Evolutionary conservation across 148 eudicot species (phyloP), one percentile per base, ranked within the genome.

Genomic region (Fallopia convolvulus): DNA sequence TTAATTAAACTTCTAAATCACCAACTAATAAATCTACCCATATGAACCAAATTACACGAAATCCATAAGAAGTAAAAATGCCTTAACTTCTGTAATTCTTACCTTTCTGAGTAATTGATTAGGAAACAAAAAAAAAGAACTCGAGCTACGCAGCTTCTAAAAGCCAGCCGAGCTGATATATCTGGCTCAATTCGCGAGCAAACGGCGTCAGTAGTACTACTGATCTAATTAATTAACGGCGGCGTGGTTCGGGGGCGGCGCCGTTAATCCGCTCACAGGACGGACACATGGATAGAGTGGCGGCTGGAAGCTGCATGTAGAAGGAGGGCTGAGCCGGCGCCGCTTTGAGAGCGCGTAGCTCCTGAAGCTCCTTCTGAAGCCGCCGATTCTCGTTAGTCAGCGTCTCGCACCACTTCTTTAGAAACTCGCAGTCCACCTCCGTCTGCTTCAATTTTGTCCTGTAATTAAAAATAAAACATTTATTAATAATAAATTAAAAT

Each of bases 361-460:
- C 83, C 46, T 83, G 81, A 33, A 86, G 21, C 75, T 86, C 86
- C 77, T 77, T 81, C 56, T 81, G 75, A 20, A 86, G 80, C 80
- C 83, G 82, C 46, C 75, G 78, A 61, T 86, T 86, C 63, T 86
- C 88, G 30, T 76, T 77, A 2, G 77, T 86, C 26, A 86, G 81
- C 12, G 79, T 70, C 47, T 86, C 78, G 58, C 77, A 83, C 41
- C 80, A 81, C 63, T 83, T 86, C 74, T 76, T 86, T 49, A 86
- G 46, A 18, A 74, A 20, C 78, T 81, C 88, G 30, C 80, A 86
- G 15, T 86, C 88, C 4, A 83, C 78, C 66, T 83, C 88, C 21
- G 86, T 83, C 79, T 86, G 88, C 84, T 86, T 86, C 70, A 86
- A 77, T 77, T 86, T 86, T 8, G 86, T 86, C 78, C 88, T 86